A percentile compares a stretch with the other conserved stretches of the same genome.
Conservation (phyloP, 305 asterid species). For the Lippia alba region DNA sequence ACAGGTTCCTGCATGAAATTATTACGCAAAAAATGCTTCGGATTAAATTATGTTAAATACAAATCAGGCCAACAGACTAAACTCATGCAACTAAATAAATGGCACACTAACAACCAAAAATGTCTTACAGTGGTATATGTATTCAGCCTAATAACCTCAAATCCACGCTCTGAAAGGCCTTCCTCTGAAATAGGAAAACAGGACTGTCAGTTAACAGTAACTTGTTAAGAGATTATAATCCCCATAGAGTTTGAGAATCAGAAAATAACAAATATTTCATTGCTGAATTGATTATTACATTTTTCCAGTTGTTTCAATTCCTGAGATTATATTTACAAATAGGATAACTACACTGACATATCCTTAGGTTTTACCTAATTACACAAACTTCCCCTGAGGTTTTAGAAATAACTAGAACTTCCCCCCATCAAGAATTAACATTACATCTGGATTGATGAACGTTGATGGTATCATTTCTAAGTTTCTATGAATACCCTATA, state of each 20-base stretch:
- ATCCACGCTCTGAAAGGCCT: slow-evolving; percentile 77
- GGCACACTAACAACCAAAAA: slow-evolving; percentile 1
- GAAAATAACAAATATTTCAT: background rate
- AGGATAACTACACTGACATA: background rate
- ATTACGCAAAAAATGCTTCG: background rate
- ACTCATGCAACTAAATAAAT: slow-evolving; percentile 2
- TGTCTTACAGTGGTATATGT: slow-evolving; percentile 80
- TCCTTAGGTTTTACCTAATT: too few species aligned
- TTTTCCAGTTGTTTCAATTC: background rate
- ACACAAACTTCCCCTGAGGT: too few species aligned
- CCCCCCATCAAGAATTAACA: too few species aligned
- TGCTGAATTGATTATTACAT: background rate
- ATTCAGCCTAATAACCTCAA: slow-evolving; percentile 74
- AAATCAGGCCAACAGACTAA: background rate
- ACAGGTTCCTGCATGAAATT: slow-evolving; percentile 57
- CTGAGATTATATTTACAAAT: background rate
- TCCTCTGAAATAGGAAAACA: slow-evolving; percentile 60
- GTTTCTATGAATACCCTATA: background rate
- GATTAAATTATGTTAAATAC: background rate
- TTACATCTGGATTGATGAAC: too few species aligned
- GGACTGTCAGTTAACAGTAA: slow-evolving; percentile 14
- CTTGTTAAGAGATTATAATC: background rate
- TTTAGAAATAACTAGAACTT: too few species aligned
- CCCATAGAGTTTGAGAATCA: background rate
- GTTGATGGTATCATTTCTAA: too few species aligned